Evolutionary conservation across 176 grass and related monocot genomes (phyloP), one percentile per base, ranked within the genome.

Genomic region (Puya raimondii): DNA sequence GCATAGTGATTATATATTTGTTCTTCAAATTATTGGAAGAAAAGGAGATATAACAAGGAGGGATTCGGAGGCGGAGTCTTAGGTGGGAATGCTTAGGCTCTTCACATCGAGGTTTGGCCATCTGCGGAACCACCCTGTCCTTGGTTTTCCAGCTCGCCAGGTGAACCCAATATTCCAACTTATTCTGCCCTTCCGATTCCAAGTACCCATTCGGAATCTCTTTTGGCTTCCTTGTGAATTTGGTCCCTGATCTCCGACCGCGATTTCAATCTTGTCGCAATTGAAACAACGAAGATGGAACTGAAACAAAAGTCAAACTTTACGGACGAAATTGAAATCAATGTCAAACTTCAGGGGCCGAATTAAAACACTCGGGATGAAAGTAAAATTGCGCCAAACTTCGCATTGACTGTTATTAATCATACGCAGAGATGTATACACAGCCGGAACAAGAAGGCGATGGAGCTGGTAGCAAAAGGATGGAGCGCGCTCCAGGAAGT

Each of bases 401-500:
- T 26, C 25, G 1, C 2, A 26, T 47, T 26, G 2, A 26, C 25
- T 2, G 2, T 26, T 26, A 26, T 26, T 26, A 26, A 26, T 26
- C 1, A 2, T 14, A 1, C 1, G 71, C 83, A 96, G 92, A 89
- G 86, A 63, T 74, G 76, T 50, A 89, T 96, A 11, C 93, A 96
- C 54, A 78, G 76, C 48, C 67, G 93, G 70, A 96, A 92, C 81
- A 92, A 92, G 81, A 89, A 90, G 79, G 93, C 93, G 18, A 92
- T 90, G 93, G 93, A 96, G 81, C 67, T 96, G 73, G 81, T 92
- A 26, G 93, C 78, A 3, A 91, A 83, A 54, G 93, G 93, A 1
- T 92, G 88, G 88, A 96, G 93, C 51, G 93, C 93, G 22, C 86
- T 96, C 8, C 88, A 87, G 78, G 88, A 96, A 83, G 88, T 96